Conservation (phyloP, 768 basidiomycete species). For the Tephrocybe rancida region DNA sequence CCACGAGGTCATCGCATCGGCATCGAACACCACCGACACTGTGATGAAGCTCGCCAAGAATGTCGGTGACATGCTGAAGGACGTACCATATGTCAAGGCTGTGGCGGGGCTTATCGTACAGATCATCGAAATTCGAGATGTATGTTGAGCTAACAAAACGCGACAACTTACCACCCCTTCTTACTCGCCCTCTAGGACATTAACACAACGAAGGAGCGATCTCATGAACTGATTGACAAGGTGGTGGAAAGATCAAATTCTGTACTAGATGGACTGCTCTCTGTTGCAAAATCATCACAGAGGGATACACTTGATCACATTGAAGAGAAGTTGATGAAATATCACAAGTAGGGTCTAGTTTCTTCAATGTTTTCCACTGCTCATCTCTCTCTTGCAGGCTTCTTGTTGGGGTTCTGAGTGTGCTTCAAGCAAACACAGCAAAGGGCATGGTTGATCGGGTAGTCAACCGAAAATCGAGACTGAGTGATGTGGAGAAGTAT, state of each 20-base stretch:
- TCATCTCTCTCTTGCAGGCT: no score
- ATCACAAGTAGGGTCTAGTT: no score
- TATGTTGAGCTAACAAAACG: no score
- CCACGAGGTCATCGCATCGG: no score
- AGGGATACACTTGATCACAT: not conserved
- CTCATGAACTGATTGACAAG: not conserved
- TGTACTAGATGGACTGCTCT: conserved; percentile 1
- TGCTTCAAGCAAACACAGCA: not conserved
- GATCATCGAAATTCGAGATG: no score
- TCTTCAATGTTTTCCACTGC: not conserved
- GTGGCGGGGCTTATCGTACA: no score
- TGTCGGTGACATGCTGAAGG: not conserved
- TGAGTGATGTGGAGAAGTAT: not conserved
- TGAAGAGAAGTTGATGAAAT: not conserved
- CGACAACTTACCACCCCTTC: not conserved
- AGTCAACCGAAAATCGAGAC: not conserved
- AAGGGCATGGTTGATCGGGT: no score
- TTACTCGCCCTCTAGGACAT: not conserved
- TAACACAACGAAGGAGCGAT: not conserved
- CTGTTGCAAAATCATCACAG: not conserved
- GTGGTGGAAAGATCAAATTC: not conserved
- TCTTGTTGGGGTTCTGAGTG: not conserved
- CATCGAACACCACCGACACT: not conserved
- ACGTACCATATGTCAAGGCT: not conserved
- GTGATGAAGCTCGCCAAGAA: not conserved